Evolutionary conservation across 1,139 yeast species (phyloP), one percentile per base, ranked within the genome.

Genomic region (Groenewaldozyma auringiensis): DNA sequence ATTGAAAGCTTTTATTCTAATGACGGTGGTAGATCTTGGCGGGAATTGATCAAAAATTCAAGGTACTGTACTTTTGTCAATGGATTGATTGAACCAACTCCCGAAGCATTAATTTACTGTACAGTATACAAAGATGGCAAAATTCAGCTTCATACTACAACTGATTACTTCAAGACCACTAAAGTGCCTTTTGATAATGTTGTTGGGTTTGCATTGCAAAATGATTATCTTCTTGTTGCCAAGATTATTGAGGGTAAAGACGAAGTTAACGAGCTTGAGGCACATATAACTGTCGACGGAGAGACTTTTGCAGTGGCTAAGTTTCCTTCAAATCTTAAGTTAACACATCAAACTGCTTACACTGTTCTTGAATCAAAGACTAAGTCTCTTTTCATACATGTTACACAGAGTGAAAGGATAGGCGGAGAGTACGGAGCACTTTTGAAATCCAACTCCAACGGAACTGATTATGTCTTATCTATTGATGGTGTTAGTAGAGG

Each of bases 361-460:
- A 88, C 97, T 0, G 75, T 92, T 21, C 70, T 92, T 45, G 94
- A 87, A 39, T 79, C 94, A 0, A 75, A 75, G 34, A 75, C 89
- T 0, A 79, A 83, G 33, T 78, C 95, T 0, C 71, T 92, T 4
- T 83, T 89, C 64, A 64, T 92, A 67, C 96, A 88, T 62, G 84
- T 88, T 4, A 84, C 96, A 0, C 81, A 88, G 0, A 72, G 71
- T 53, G 63, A 68, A 21, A 71, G 70, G 4, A 49, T 60, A 0
- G 78, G 75, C 8, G 62, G 67, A 9, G 94, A 87, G 56, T 81
- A 64, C 64, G 98, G 98, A 6, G 71, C 87, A 0, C 69, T 94
- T n/a, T 70, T 92, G 57, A 92, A 92, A 60, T 86, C 96, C 0
- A 89, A 92, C 61, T 84, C 86, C n/a, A 87, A 89, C 57, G 99